Percentiles rank a stretch among this genome's conserved stretches.
Conservation (phyloP, 108 stramenopile species). For the Poteriospumella lacustris region DNA sequence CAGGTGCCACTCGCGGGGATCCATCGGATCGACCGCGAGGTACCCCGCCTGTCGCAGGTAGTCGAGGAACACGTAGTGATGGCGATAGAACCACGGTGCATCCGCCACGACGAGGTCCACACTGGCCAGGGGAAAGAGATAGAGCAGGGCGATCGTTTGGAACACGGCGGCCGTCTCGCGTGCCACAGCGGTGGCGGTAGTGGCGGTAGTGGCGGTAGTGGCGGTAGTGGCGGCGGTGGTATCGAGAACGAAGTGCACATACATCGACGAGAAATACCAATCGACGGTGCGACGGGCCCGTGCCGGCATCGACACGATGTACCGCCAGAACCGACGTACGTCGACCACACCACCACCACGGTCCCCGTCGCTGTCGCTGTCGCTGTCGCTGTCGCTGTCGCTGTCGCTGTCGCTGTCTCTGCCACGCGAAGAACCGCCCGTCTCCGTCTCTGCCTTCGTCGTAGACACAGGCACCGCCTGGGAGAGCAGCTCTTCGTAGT, state of each 20-base stretch:
- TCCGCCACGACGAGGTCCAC: constrained; percentile 2
- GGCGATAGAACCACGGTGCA: neutral
- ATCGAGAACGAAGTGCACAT: constrained; percentile 12
- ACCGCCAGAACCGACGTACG: neutral
- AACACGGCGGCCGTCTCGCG: neutral
- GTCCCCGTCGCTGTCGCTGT: neutral
- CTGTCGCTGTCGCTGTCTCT: neutral
- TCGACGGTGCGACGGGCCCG: neutral
- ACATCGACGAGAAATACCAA: neutral
- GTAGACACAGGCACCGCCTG: neutral
- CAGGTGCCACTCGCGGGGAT: constrained; percentile 21
- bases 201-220: neutral
- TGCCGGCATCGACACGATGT: neutral
- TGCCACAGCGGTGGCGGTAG: neutral
- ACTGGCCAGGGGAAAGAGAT: constrained; percentile 5
- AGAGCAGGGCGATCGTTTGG: neutral
- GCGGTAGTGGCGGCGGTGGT: neutral
- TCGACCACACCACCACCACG: neutral
- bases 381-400: neutral
- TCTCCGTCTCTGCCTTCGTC: neutral
- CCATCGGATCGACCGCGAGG: neutral
- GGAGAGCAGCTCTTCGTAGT: neutral
- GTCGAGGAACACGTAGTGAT: constrained; percentile 19
- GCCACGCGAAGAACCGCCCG: neutral
- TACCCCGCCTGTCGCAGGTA: neutral